Base-by-base conservation (phyloP, 2,329 filamentous ascomycete genomes). In the Nemania abortiva region DNA sequence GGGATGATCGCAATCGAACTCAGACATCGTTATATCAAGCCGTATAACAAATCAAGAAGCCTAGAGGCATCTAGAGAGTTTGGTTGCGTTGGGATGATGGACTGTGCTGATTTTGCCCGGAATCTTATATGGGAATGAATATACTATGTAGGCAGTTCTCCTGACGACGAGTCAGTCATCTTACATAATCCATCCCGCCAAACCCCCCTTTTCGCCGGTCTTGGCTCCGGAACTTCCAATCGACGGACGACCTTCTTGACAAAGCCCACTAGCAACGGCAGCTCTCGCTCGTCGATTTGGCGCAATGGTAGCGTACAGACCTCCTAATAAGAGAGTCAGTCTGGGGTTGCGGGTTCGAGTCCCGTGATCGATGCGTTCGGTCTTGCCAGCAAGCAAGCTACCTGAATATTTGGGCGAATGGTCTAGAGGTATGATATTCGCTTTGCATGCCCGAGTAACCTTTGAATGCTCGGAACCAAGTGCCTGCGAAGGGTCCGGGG, bases 381-480 rank as follows among this genome's bases (percentile, higher is more conserved):
- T 31, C 31, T 29, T 22, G n/a, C n/a, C 6, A 18, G 18, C 1
- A 24, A n/a, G n/a, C n/a, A n/a, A n/a, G n/a, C n/a, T n/a, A 20
- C n/a, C 49, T 52, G 11, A 27, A 52, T 22, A 27, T 27, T 52
- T 34, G 69, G 66, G 66, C 63, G 63, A 61, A 69, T 71, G 63
- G 66, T 71, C 66, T 70, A 70, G 69, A 31, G 69, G 69, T 70
- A 70, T 70, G 66, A 70, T 70, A 70, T 66, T 70, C 69, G 62
- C 69, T 70, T 70, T 66, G 69, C 69, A 70, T 58, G 24, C 6
- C 2, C 22, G 4, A 18, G 18, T 47, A 47, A 15, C 18, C 39
- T 42, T 5, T 18, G 6, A 15, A 13, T 47, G 7, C 18, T 52
- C 24, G 10, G 49, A 52, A 10, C 24, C 15, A 11, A 55, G 24